A percentile compares a stretch with the other conserved stretches of the same genome.
Evolutionary conservation across 495 filamentous ascomycete genomes (phyloP).

Genomic region (Sporormia fimetaria): DNA sequence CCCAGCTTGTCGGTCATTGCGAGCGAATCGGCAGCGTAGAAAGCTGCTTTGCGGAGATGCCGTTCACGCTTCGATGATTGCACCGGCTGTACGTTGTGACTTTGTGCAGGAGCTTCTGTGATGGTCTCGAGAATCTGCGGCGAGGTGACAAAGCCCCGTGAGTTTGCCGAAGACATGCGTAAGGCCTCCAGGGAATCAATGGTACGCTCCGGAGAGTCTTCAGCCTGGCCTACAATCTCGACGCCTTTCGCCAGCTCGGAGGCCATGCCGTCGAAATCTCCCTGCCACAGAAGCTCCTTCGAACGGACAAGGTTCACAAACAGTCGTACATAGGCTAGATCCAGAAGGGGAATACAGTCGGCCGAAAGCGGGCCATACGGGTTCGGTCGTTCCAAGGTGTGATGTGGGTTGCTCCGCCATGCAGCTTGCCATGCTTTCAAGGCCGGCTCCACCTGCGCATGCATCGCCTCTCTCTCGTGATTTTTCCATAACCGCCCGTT

Average conservation of each 20-base stretch:
- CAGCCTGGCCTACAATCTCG: constrained; percentile 64
- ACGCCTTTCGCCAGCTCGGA: constrained; percentile 74
- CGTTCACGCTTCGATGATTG: constrained; percentile 61
- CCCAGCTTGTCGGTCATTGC: constrained; percentile 81
- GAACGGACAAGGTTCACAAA: constrained; percentile 86
- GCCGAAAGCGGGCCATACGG: constrained; percentile 83
- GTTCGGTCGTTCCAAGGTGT: constrained; percentile 81
- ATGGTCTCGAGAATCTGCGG: constrained; percentile 28
- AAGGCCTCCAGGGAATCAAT: constrained; percentile 43
- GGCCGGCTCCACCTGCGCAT: constrained; percentile 89
- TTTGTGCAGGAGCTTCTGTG: constrained; percentile 39
- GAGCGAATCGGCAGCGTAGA: constrained; percentile 87
- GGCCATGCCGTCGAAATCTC: constrained; percentile 87
- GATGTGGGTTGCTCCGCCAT: constrained; percentile 77
- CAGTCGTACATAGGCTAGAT: constrained; percentile 85
- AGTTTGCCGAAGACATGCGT: constrained; percentile 34
- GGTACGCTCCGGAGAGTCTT: constrained; percentile 46
- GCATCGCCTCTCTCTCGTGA: constrained; percentile 90
- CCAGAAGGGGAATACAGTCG: constrained; percentile 87
- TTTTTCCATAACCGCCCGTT: constrained; percentile 83
- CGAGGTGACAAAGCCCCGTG: constrained; percentile 14
- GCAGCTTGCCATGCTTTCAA: constrained; percentile 90
- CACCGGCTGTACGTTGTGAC: constrained; percentile 34
- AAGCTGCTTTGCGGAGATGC: constrained; percentile 85
- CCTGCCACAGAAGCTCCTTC: constrained; percentile 90